Evolutionary conservation across 352 stramenopile species (phyloP), one percentile per base, ranked within the genome.

Genomic region (Phytophthora pistaciae): DNA sequence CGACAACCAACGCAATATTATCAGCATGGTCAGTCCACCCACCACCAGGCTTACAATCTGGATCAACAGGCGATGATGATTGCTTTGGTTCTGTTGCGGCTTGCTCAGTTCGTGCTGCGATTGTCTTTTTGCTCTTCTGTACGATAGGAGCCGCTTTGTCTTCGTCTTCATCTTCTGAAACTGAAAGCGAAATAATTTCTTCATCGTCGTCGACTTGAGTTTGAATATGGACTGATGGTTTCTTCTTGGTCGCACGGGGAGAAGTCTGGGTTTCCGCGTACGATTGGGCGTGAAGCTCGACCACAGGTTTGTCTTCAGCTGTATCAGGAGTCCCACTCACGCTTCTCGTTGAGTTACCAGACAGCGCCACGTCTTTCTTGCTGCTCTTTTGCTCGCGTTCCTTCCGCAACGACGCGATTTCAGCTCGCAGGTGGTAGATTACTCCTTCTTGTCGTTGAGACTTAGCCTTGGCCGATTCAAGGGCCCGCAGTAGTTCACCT

Each of bases 1-100:
- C 77, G 3, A 89, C 79, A 8, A 79, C 64, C 20, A 76, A 49
- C 2, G 82, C 77, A 66, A 88, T 83, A 25, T 65, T 74, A 56
- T 87, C 79, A 42, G 72, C 71, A 20, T 72, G 64, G 49, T 60
- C 42, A 27, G 27, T 66, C 72, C 59, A 77, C 5, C 21, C 44
- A 25, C 64, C 20, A 18, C 6, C 31, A 52, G 42, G 16, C 63
- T 71, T 63, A 21, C 25, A 20, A 20, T 54, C 53, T 18, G 16
- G 16, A 21, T 3, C 38, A 25, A 20, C 20, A 21, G 66, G 64
- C 59, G 36, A 31, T 63, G 31, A 20, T 48, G 48, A 36, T 13
- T 42, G 27, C 10, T 69, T 23, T 20, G 40, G 18, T 49, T 25
- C 21, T 40, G 7, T 58, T 20, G 40, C 14, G 18, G 23, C 25